Conservation (phyloP, 306 rosid species). For the Aeschynomene evenia region DNA sequence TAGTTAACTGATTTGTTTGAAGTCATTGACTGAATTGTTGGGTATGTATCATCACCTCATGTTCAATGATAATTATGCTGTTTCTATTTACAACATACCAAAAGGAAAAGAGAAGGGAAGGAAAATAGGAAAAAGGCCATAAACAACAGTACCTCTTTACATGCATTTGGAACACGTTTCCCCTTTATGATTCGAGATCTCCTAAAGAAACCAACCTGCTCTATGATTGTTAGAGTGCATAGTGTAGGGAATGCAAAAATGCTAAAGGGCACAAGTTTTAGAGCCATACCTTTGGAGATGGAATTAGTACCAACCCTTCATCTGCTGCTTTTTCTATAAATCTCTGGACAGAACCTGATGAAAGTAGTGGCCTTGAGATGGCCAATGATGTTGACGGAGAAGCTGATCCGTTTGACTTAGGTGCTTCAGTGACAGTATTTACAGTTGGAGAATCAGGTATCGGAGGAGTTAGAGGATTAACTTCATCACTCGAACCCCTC, state of each 20-base stretch:
- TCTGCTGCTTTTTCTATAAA: conserved; percentile 72
- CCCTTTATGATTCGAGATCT: conserved; percentile 85
- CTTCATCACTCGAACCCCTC: conserved; percentile 46
- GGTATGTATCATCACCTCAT: not conserved
- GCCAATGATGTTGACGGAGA: conserved; percentile 64
- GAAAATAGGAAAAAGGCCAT: not conserved
- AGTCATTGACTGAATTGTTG: not conserved
- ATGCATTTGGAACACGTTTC: conserved; percentile 70
- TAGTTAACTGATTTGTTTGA: not conserved
- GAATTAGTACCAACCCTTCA: conserved; percentile 76
- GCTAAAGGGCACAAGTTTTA: not conserved
- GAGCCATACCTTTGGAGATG: conserved; percentile 68
- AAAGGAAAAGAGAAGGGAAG: not conserved
- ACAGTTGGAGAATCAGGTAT: conserved; percentile 40
- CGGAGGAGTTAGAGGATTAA: conserved; percentile 40
- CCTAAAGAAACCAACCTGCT: conserved; percentile 89
- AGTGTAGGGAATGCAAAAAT: not conserved
- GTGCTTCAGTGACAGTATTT: conserved; percentile 36
- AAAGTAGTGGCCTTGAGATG: conserved; percentile 40
- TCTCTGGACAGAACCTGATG: conserved; percentile 46
- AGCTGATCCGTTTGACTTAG: conserved; percentile 49
- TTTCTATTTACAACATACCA: not conserved
- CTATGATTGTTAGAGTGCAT: conserved; percentile 39
- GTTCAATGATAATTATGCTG: not conserved
- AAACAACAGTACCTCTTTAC: conserved; percentile 66